Percentiles rank a stretch among this genome's conserved stretches.
Conservation (phyloP, 1,284 basidiomycete species). For the Psilocybe mexicana region DNA sequence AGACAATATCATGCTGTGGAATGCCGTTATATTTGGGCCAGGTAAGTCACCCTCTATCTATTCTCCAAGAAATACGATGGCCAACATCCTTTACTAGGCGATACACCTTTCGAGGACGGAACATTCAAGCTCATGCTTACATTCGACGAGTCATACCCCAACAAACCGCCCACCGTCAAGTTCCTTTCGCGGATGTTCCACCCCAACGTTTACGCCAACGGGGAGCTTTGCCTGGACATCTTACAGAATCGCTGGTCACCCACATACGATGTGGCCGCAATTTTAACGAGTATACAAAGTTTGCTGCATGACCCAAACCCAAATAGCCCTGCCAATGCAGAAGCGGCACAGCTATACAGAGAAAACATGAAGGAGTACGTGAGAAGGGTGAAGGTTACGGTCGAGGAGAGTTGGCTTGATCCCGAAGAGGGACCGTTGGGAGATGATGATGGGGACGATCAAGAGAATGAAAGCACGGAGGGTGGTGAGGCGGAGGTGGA, state of each 20-base stretch:
- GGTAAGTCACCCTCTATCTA: slow-evolving; percentile 50
- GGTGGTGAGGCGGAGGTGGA: slow-evolving; percentile 16
- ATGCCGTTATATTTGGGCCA: slow-evolving; percentile 98
- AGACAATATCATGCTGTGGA: slow-evolving; percentile 99
- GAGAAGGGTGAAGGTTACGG: slow-evolving; percentile 86
- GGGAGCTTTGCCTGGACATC: slow-evolving; percentile 97
- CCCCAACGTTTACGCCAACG: slow-evolving; percentile 98
- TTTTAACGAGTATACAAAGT: slow-evolving; percentile 94
- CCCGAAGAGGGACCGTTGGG: slow-evolving; percentile 63
- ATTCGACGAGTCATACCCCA: slow-evolving; percentile 97
- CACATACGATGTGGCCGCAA: slow-evolving; percentile 98
- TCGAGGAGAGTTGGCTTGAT: slow-evolving; percentile 91
- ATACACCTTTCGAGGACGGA: slow-evolving; percentile 98
- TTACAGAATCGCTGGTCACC: slow-evolving; percentile 98
- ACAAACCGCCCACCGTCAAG: slow-evolving; percentile 96
- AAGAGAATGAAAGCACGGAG: slow-evolving; percentile 9
- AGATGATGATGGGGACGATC: slow-evolving; percentile 55
- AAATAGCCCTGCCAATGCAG: slow-evolving; percentile 96
- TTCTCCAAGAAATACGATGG: slow-evolving; percentile 1
- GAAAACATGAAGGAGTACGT: slow-evolving; percentile 99
- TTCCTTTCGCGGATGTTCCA: slow-evolving; percentile 99
- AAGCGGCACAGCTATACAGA: slow-evolving; percentile 93
- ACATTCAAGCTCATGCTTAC: slow-evolving; percentile 96
- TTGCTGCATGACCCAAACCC: slow-evolving; percentile 97
- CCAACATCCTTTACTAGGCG: slow-evolving; percentile 53